A percentile compares a stretch with the other conserved stretches of the same genome.
Conservation (phyloP, 371 early-diverging fungal species). For the Conidiobolus incongruus region DNA sequence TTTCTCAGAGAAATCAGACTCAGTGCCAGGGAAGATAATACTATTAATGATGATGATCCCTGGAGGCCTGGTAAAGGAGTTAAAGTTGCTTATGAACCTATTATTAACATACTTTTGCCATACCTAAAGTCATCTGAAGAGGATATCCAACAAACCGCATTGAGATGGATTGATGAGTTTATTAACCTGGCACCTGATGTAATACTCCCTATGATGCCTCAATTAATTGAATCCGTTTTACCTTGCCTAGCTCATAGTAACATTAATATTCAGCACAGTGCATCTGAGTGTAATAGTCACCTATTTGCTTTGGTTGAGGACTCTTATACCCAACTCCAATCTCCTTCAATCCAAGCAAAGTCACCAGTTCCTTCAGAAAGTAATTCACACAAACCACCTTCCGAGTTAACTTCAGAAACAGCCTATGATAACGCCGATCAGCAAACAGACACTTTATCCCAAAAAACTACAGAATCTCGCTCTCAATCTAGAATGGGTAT, state of each 20-base stretch:
- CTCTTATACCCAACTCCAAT: too few species aligned
- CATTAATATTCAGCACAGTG: not conserved
- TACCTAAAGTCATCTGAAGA: conserved; percentile 52
- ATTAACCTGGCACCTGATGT: conserved; percentile 47
- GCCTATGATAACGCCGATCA: conserved; percentile 2
- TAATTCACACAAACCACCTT: too few species aligned
- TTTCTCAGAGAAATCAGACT: conserved; percentile 61
- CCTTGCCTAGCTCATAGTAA: conserved; percentile 49
- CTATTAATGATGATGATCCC: conserved; percentile 12
- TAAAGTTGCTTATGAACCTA: conserved; percentile 48
- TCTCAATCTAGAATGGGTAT: too few species aligned
- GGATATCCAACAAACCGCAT: conserved; percentile 63
- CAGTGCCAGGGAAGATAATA: conserved; percentile 31
- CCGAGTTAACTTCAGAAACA: conserved; percentile 12
- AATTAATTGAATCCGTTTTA: conserved; percentile 47
- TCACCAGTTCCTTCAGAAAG: too few species aligned
- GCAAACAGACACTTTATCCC: not conserved
- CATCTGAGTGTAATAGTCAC: not conserved
- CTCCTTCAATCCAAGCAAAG: not conserved
- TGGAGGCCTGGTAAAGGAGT: conserved; percentile 50
- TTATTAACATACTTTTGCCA: conserved; percentile 55
- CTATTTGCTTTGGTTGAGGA: not conserved
- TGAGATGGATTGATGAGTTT: conserved; percentile 74
- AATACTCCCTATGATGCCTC: conserved; percentile 50
- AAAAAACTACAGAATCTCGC: conserved; percentile 1